These are phyloP conservation scores for Penicillium frequentans DNA, from an alignment of 2,329 filamentous ascomycete genomes.

Conservation along the genomic window DNA sequence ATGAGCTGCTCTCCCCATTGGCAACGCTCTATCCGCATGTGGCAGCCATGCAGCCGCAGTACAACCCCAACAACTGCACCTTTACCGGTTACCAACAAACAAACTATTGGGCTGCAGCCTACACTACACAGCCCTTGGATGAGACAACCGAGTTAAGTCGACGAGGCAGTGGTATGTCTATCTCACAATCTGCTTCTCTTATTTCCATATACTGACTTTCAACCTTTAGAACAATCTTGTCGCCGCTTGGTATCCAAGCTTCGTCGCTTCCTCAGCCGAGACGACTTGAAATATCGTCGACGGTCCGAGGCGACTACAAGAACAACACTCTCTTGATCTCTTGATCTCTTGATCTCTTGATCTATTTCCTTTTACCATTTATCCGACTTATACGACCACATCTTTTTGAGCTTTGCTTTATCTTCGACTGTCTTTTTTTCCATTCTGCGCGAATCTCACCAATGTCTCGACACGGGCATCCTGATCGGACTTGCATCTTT, in stretches of 20 bases:
- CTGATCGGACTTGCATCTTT: slow-evolving; percentile 1
- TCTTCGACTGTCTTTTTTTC: not conserved
- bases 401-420: slow-evolving; percentile 1
- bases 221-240: slow-evolving; percentile 23
- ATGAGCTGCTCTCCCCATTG: slow-evolving; percentile 33
- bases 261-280: slow-evolving; percentile 33
- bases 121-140: slow-evolving; percentile 26
- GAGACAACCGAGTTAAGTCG: slow-evolving; percentile 19
- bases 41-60: slow-evolving; percentile 35
- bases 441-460: not conserved
- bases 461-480: not conserved
- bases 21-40: slow-evolving; percentile 39
- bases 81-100: slow-evolving; percentile 31
- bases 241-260: slow-evolving; percentile 34
- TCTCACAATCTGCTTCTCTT: not conserved
- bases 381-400: not conserved
- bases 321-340: not conserved
- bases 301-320: slow-evolving; percentile 15
- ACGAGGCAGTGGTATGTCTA: slow-evolving; percentile 28
- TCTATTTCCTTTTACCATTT: not conserved
- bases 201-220: slow-evolving; percentile 5
- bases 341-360: not conserved
- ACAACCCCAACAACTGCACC: slow-evolving; percentile 28
- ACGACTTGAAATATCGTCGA: slow-evolving; percentile 30
- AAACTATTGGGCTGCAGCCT: slow-evolving; percentile 34